Conservation (phyloP, 441 rosid genomes). For the Syzygium malaccense region DNA sequence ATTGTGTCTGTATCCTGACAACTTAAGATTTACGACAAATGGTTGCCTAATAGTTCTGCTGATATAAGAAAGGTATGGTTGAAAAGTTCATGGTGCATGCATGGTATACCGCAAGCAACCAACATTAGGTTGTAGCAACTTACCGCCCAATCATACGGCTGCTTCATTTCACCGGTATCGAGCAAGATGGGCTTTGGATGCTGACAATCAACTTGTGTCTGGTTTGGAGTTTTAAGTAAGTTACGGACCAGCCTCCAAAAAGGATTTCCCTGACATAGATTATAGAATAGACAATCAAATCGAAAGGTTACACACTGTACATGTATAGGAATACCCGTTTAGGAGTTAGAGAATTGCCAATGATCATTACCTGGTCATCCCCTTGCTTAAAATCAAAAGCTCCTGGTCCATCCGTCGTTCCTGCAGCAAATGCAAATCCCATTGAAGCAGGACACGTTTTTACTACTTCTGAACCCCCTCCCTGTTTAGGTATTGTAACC, state of each 20-base stretch:
- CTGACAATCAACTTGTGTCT: constrained; percentile 73
- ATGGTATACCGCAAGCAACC: neutral
- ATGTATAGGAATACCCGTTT: neutral
- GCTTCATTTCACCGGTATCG: constrained; percentile 95
- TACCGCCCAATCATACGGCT: constrained; percentile 96
- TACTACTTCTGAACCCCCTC: constrained; percentile 57
- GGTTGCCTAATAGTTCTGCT: neutral
- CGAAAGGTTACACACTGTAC: neutral
- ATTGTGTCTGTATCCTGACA: neutral
- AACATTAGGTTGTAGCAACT: constrained; percentile 18
- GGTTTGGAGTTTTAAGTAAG: constrained; percentile 58
- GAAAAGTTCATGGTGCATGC: neutral
- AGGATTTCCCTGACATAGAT: constrained; percentile 62
- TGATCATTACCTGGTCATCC: constrained; percentile 57
- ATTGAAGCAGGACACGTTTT: constrained; percentile 94
- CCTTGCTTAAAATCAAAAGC: constrained; percentile 98
- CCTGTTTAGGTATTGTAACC: constrained; percentile 46
- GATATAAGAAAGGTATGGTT: neutral
- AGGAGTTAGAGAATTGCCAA: neutral
- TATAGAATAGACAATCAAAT: neutral
- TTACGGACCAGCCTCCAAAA: constrained; percentile 84
- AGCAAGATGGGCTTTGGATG: constrained; percentile 90
- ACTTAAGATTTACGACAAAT: neutral
- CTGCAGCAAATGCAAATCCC: constrained; percentile 97
- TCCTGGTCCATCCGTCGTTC: constrained; percentile 98